Conservation (phyloP, 2,329 filamentous ascomycete genomes). For the Nemania sp. region DNA sequence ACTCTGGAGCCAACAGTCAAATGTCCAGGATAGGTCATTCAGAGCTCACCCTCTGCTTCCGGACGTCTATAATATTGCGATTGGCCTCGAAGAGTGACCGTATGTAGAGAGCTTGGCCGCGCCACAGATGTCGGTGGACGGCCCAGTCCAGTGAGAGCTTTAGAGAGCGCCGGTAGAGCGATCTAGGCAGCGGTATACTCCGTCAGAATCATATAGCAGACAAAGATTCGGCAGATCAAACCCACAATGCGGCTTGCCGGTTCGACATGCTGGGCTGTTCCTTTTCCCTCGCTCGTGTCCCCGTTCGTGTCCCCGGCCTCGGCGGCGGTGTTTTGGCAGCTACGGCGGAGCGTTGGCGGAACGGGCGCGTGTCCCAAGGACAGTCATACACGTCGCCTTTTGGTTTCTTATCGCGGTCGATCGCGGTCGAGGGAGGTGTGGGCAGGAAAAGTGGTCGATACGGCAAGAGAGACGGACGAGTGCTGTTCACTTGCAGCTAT, state of each 20-base stretch:
- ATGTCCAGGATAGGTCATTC: not conserved
- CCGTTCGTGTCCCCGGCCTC: not conserved
- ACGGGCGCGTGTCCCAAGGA: constrained; percentile 10
- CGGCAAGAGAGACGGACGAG: constrained; percentile 1
- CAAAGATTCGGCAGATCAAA: constrained; percentile 15
- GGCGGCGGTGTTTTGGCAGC: constrained; percentile 18
- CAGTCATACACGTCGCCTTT: constrained; percentile 1
- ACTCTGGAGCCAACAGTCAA: constrained; percentile 8
- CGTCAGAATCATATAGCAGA: constrained; percentile 21
- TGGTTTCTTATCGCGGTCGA: not conserved
- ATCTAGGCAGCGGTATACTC: constrained; percentile 46
- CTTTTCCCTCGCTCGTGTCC: constrained; percentile 11
- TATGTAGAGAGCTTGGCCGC: constrained; percentile 94
- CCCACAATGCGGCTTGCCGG: constrained; percentile 57
- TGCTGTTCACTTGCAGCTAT: constrained; percentile 19
- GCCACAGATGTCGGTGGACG: constrained; percentile 90
- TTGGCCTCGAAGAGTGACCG: constrained; percentile 95
- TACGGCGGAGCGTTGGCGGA: not conserved
- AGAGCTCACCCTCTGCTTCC: constrained; percentile 76
- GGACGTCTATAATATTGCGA: constrained; percentile 77
- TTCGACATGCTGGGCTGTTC: constrained; percentile 46
- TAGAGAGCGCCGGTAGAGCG: constrained; percentile 87
- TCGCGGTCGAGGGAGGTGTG: not conserved
- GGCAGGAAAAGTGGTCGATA: constrained; percentile 1
- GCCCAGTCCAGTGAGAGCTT: constrained; percentile 96